These are phyloP conservation scores for Williopsis jadinii DNA, from an alignment of 1,139 yeast species.

Conservation along the genomic window DNA sequence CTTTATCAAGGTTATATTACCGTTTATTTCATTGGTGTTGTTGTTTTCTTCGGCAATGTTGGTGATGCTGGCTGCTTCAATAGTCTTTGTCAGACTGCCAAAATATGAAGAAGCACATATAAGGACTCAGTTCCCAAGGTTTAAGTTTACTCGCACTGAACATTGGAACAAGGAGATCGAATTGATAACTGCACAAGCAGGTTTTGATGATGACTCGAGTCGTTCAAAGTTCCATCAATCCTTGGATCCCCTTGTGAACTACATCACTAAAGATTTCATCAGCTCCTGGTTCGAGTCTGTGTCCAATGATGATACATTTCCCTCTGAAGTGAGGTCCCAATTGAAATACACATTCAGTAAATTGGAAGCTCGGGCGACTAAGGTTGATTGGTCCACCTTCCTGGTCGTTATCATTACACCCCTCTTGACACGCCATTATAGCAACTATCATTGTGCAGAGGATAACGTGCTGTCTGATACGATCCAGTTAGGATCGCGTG, in stretches of 20 bases:
- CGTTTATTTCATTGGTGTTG: conserved; percentile 4
- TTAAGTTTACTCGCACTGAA: conserved; percentile 25
- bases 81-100: conserved; percentile 6
- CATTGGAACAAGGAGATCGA: conserved; percentile 27
- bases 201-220: conserved; percentile 1
- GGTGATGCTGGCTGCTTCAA: neutral
- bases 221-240: conserved; percentile 36
- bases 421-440: conserved; percentile 57
- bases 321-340: conserved; percentile 43
- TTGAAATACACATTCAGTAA: conserved; percentile 37
- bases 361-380: conserved; percentile 35
- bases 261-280: conserved; percentile 56
- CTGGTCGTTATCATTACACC: conserved; percentile 59
- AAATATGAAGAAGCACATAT: conserved; percentile 6
- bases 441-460: conserved; percentile 47
- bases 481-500: conserved; percentile 34
- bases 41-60: neutral
- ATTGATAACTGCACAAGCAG: conserved; percentile 5
- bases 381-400: conserved; percentile 49
- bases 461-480: conserved; percentile 30
- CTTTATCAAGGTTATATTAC: conserved; percentile 5
- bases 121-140: conserved; percentile 19
- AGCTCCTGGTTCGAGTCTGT: conserved; percentile 48
- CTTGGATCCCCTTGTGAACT: conserved; percentile 43
- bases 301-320: conserved; percentile 43